These are phyloP conservation scores for Calonectria pseudoreteaudii DNA, from an alignment of 2,329 filamentous ascomycete species.

Conservation along the genomic window DNA sequence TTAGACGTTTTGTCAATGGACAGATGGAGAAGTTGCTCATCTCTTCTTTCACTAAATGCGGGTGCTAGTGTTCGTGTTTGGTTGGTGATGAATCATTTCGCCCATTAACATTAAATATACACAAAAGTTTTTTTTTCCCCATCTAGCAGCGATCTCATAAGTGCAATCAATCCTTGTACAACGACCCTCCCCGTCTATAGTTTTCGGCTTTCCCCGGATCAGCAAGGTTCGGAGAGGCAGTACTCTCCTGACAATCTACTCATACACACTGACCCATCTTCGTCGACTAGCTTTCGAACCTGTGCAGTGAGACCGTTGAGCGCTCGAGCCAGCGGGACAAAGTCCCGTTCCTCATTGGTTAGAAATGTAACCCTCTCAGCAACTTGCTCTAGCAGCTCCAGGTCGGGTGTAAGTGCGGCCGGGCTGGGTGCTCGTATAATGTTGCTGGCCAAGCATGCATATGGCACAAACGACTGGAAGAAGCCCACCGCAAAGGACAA, in stretches of 20 bases:
- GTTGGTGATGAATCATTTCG: not conserved
- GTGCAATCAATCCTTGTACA: not conserved
- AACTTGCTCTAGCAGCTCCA: constrained; percentile 6
- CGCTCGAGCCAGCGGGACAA: constrained; percentile 7
- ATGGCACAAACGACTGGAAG: constrained; percentile 20
- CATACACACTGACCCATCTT: not conserved
- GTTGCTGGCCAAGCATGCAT: constrained; percentile 14
- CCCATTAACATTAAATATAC: not conserved
- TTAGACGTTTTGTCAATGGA: not conserved
- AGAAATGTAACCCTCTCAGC: not conserved
- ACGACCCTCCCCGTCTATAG: not conserved
- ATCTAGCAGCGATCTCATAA: not conserved
- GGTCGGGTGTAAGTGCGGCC: not conserved
- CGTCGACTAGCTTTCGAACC: constrained; percentile 1
- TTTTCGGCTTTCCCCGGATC: not conserved
- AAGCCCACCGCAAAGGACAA: constrained; percentile 15
- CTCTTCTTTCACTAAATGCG: not conserved
- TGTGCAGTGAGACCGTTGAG: not conserved
- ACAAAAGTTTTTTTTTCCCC: not conserved
- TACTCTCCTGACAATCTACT: not conserved
- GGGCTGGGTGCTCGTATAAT: constrained; percentile 4
- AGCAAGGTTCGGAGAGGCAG: not conserved
- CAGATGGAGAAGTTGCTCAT: not conserved
- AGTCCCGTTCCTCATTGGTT: not conserved
- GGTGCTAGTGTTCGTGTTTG: not conserved